Percentiles rank a stretch among this genome's conserved stretches.
Conservation (phyloP, 2,329 filamentous ascomycete genomes). For the Colletotrichum sp. region DNA sequence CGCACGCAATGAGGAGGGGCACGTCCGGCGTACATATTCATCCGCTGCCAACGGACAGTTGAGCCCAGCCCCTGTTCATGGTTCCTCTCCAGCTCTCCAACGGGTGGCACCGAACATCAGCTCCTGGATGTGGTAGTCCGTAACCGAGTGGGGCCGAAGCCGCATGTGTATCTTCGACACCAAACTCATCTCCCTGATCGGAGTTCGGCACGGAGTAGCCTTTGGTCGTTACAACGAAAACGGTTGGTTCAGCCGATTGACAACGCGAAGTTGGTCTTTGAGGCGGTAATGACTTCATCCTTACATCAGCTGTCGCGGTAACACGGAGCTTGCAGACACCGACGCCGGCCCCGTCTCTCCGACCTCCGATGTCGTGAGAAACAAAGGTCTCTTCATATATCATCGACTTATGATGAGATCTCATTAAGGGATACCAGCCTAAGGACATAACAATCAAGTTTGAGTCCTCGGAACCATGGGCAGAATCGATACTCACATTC, state of each 20-base stretch:
- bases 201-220: neutral
- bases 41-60: neutral
- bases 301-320: neutral
- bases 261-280: neutral
- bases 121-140: neutral
- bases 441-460: neutral
- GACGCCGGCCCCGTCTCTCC: neutral
- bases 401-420: neutral
- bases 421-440: fast-evolving
- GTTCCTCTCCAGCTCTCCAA: neutral
- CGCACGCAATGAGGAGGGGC: neutral
- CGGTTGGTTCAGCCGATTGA: neutral
- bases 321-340: neutral
- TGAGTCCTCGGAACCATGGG: neutral
- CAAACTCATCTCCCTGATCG: neutral
- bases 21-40: neutral
- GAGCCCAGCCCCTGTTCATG: neutral
- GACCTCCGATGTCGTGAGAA: neutral
- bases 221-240: neutral
- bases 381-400: neutral
- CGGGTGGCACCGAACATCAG: neutral
- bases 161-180: neutral
- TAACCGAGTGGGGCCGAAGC: neutral
- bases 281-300: neutral
- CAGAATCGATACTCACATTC: neutral